phyloP scores from a whole-genome alignment of 345 rosid species.

The Cardamine occulta region DNA sequence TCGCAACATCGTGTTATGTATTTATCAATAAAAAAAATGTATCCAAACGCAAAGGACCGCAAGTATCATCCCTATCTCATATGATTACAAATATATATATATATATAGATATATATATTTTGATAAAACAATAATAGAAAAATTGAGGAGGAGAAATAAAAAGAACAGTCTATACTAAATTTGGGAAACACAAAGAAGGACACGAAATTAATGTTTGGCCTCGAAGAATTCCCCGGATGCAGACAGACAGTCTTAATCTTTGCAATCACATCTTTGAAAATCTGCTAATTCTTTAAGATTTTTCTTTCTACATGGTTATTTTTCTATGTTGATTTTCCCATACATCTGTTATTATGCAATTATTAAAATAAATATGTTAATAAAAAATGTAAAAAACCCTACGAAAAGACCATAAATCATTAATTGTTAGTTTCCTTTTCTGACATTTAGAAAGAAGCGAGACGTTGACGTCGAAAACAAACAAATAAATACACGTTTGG shows the following conservation, averaged over 20 bases:
- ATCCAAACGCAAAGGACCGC: not conserved
- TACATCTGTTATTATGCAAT: not conserved
- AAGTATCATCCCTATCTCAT: not conserved
- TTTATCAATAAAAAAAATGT: no score
- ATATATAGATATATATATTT: no score
- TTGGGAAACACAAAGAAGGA: conserved; percentile 40
- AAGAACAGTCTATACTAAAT: not conserved
- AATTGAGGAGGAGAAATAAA: not conserved
- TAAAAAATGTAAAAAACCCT: not conserved
- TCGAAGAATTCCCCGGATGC: conserved; percentile 39
- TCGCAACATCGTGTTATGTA: not conserved
- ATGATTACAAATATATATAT: not conserved
- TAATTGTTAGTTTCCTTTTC: not conserved
- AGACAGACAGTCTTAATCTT: conserved; percentile 34
- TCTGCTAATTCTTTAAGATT: not conserved
- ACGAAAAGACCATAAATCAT: not conserved
- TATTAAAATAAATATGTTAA: not conserved
- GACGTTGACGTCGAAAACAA: conserved; percentile 1
- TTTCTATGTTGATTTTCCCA: conserved; percentile 22
- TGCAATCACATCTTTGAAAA: conserved; percentile 26
- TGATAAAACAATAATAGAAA: not conserved
- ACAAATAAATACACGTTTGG: conserved; percentile 1
- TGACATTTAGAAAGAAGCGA: conserved; percentile 22
- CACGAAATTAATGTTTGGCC: conserved; percentile 43
- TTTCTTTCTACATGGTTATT: not conserved